A percentile compares a stretch with the other conserved stretches of the same genome.
Evolutionary conservation across 148 eudicot species (phyloP).

Genomic region (Rhododendron ferrugineum): DNA sequence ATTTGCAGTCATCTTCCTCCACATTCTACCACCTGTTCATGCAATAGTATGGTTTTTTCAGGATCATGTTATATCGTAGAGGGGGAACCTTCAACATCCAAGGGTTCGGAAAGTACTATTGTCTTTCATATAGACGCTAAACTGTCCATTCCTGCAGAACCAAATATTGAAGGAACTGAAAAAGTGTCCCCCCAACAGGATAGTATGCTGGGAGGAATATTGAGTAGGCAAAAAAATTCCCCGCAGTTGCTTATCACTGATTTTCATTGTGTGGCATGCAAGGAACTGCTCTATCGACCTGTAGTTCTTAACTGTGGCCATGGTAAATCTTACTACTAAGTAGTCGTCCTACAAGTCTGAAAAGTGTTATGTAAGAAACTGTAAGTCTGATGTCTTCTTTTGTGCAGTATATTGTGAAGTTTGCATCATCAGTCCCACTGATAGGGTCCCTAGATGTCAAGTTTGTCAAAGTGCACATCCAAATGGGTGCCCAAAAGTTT

Average conservation of each 20-base stretch:
- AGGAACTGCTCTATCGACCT: slow-evolving; percentile 52
- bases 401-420: slow-evolving; percentile 56
- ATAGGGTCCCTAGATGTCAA: slow-evolving; percentile 42
- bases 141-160: neutral
- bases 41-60: slow-evolving; percentile 8
- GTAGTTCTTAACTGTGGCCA: slow-evolving; percentile 79
- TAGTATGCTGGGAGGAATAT: neutral
- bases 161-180: neutral
- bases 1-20: slow-evolving; percentile 7
- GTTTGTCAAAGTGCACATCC: slow-evolving; percentile 59
- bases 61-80: slow-evolving; percentile 4
- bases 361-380: neutral
- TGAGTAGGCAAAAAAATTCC: slow-evolving; percentile 9
- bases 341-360: neutral
- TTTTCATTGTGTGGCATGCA: slow-evolving; percentile 51
- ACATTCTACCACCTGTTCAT: slow-evolving; percentile 10
- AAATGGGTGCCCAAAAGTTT: slow-evolving; percentile 51
- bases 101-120: slow-evolving; percentile 10
- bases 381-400: neutral
- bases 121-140: slow-evolving; percentile 9
- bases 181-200: slow-evolving; percentile 12
- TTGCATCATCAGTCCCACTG: slow-evolving; percentile 36
- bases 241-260: slow-evolving; percentile 30
- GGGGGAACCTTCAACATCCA: neutral
- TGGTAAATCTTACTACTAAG: slow-evolving; percentile 33